Conservation (phyloP, 345 rosid species). For the Nasturtium officinale region DNA sequence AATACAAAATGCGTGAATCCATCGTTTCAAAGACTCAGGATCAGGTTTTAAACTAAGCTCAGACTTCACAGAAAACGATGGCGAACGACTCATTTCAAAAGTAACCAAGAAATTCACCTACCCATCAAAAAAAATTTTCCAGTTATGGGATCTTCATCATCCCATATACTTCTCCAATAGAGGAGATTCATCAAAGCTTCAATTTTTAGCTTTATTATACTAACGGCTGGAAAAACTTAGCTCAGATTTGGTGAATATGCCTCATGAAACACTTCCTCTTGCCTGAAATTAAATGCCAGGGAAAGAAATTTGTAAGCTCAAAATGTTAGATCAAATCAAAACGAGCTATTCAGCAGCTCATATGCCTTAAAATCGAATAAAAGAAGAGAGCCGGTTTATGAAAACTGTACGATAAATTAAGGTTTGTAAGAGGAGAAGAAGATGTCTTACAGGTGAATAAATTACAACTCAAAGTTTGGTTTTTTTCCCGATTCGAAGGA, state of each 20-base stretch:
- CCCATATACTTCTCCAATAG: slow-evolving; percentile 14
- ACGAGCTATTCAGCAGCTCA: slow-evolving; percentile 22
- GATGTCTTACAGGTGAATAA: neutral
- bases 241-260: slow-evolving; percentile 30
- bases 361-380: neutral
- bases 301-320: slow-evolving; percentile 6
- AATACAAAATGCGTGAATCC: slow-evolving; percentile 85
- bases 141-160: slow-evolving; percentile 27
- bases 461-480: slow-evolving; percentile 15
- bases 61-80: slow-evolving; percentile 74
- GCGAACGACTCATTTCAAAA: slow-evolving; percentile 83
- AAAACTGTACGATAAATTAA: slow-evolving; percentile 6
- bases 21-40: slow-evolving; percentile 67
- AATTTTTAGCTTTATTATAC: neutral
- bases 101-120: slow-evolving; percentile 33
- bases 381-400: slow-evolving; percentile 17
- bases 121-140: slow-evolving; percentile 41
- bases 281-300: slow-evolving; percentile 10
- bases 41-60: slow-evolving; percentile 66
- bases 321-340: slow-evolving; percentile 28
- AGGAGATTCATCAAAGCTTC: slow-evolving; percentile 26
- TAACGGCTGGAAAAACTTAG: neutral
- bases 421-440: slow-evolving; percentile 6
- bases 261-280: slow-evolving; percentile 21
- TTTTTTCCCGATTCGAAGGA: slow-evolving; percentile 23